Percentiles rank a stretch among this genome's conserved stretches.
Evolutionary conservation across 202 grass and related monocot species (phyloP).

Genomic region (Digitaria exilis): DNA sequence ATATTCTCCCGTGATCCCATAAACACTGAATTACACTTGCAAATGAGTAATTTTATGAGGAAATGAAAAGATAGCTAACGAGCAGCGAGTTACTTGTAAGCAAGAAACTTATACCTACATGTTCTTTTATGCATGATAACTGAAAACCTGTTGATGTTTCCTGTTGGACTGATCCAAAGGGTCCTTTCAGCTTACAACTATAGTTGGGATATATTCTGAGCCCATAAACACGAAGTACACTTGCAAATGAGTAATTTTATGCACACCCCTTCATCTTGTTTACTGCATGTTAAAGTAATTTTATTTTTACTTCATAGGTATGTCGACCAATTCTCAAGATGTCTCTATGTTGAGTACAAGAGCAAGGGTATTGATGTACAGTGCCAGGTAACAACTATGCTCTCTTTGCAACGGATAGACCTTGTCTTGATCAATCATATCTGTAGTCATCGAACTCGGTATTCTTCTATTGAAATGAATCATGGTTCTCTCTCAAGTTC

Average conservation of each 20-base stretch:
- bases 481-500: not conserved
- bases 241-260: too few relatives aligned
- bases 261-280: not conserved
- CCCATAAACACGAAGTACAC: too few relatives aligned
- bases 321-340: constrained; percentile 93
- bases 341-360: constrained; percentile 94
- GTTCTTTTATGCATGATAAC: not conserved
- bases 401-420: constrained; percentile 7
- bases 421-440: not conserved
- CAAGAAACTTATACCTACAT: not conserved
- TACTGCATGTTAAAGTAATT: not conserved
- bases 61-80: not conserved
- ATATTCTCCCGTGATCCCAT: not conserved
- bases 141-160: not conserved
- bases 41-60: too few relatives aligned
- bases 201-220: not conserved
- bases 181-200: not conserved
- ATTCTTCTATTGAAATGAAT: constrained; percentile 18
- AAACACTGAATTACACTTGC: too few relatives aligned
- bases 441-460: not conserved
- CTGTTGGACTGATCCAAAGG: not conserved
- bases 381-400: constrained; percentile 67
- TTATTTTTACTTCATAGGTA: constrained; percentile 60
- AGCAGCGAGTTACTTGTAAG: not conserved
- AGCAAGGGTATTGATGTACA: constrained; percentile 98